These are phyloP conservation scores for Dipsacomyces acuminosporus DNA, from an alignment of 371 early-diverging fungal genomes.

Conservation along the genomic window DNA sequence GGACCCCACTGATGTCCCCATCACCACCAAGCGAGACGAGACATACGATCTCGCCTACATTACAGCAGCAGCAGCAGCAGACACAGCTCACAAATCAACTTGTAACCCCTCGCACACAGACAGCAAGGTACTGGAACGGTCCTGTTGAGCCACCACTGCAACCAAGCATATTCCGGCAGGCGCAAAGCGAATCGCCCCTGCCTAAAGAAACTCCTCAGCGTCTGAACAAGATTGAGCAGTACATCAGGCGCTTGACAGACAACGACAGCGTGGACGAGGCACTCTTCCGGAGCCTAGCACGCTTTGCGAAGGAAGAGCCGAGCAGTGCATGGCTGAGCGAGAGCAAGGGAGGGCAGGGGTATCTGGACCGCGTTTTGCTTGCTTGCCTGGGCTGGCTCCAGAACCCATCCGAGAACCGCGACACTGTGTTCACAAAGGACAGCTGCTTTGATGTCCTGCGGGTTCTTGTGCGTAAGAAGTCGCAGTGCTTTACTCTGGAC, in stretches of 20 bases:
- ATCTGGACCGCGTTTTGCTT: constrained; percentile 28
- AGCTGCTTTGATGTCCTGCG: constrained; percentile 47
- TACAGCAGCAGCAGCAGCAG: neutral
- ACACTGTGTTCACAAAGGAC: constrained; percentile 43
- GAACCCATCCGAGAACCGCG: constrained; percentile 36
- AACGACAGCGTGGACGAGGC: constrained; percentile 34
- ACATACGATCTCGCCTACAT: neutral
- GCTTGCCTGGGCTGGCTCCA: constrained; percentile 41
- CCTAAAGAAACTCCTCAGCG: constrained; percentile 34
- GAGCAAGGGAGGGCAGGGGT: constrained; percentile 23
- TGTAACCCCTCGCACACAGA: constrained; percentile 41
- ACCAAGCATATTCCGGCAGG: neutral
- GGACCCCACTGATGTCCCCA: constrained; percentile 23
- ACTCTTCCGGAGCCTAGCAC: constrained; percentile 41
- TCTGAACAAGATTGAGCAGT: constrained; percentile 15
- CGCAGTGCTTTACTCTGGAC: constrained; percentile 34
- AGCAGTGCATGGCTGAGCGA: constrained; percentile 21
- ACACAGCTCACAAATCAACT: constrained; percentile 1
- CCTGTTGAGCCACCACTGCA: constrained; percentile 22
- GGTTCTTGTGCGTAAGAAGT: constrained; percentile 41
- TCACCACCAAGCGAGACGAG: constrained; percentile 6
- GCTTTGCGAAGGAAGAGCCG: constrained; percentile 46
- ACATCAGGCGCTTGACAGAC: constrained; percentile 20
- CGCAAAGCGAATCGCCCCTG: constrained; percentile 30
- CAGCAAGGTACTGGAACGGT: constrained; percentile 44